Evolutionary conservation across 1,139 yeast species (phyloP).

Genomic region (Kurtzmaniella quercitrusa): DNA sequence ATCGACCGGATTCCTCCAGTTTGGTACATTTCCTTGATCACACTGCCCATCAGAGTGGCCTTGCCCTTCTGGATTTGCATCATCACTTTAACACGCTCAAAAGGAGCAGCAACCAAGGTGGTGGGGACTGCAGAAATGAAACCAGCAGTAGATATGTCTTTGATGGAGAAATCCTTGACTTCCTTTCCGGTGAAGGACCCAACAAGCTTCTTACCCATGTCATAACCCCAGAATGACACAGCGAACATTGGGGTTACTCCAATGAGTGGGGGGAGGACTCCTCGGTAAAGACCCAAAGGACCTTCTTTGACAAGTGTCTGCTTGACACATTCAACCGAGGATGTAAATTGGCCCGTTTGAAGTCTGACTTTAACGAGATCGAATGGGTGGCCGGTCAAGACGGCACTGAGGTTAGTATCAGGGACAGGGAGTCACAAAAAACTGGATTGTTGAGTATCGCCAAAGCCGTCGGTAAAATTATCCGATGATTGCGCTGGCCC

Average conservation of each 20-base stretch:
- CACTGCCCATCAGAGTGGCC: slow-evolving; percentile 50
- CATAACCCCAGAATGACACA: slow-evolving; percentile 98
- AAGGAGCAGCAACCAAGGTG: slow-evolving; percentile 93
- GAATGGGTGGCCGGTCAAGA: slow-evolving; percentile 92
- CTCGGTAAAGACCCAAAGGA: slow-evolving; percentile 74
- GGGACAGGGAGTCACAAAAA: no score
- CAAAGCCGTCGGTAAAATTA: neutral
- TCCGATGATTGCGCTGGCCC: neutral
- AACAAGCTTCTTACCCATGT: slow-evolving; percentile 80
- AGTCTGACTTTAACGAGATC: slow-evolving; percentile 89
- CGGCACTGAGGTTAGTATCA: slow-evolving; percentile 47
- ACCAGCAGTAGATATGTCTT: slow-evolving; percentile 88
- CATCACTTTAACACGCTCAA: slow-evolving; percentile 92
- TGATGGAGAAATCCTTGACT: slow-evolving; percentile 49
- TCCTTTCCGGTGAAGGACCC: slow-evolving; percentile 36
- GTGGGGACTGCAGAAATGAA: slow-evolving; percentile 93
- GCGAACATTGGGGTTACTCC: slow-evolving; percentile 99
- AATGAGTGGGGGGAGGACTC: slow-evolving; percentile 81
- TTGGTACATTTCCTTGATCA: slow-evolving; percentile 64
- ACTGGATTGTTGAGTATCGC: no score
- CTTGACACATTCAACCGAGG: slow-evolving; percentile 63
- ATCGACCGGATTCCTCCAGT: slow-evolving; percentile 84
- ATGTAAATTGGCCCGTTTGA: slow-evolving; percentile 66
- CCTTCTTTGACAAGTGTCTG: slow-evolving; percentile 72
- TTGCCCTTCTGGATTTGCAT: slow-evolving; percentile 72